Conservation (phyloP, 2,329 filamentous ascomycete genomes). For the Stagonosporopsis rhizophila region DNA sequence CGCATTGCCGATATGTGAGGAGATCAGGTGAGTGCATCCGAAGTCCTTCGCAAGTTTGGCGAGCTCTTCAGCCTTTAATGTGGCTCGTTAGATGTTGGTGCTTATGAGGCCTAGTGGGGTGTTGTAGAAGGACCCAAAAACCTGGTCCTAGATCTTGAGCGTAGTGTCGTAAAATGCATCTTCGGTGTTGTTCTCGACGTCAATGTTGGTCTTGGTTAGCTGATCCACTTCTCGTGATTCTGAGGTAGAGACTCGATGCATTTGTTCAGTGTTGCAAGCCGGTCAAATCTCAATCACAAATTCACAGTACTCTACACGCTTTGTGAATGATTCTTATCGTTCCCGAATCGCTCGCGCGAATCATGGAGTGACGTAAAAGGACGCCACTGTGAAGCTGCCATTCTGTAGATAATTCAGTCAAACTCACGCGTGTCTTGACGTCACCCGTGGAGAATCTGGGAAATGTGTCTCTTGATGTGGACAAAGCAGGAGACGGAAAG, state of each 20-base stretch:
- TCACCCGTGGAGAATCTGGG: conserved; percentile 13
- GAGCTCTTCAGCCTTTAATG: conserved; percentile 29
- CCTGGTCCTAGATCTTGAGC: conserved; percentile 10
- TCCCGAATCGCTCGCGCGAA: conserved; percentile 11
- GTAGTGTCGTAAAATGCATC: not conserved
- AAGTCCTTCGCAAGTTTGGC: conserved; percentile 35
- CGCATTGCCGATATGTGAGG: conserved; percentile 29
- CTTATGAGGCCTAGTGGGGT: conserved; percentile 8
- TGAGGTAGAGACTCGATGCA: not conserved
- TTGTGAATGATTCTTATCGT: not conserved
- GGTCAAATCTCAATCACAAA: conserved; percentile 14
- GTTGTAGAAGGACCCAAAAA: conserved; percentile 40
- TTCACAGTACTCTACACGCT: not conserved
- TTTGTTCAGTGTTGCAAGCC: not conserved
- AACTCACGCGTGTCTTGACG: conserved; percentile 1
- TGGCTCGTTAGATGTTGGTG: conserved; percentile 22
- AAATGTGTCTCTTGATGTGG: not conserved
- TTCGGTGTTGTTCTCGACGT: not conserved
- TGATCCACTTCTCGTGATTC: not conserved
- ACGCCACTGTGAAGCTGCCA: conserved; percentile 26
- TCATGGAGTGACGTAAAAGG: conserved; percentile 25
- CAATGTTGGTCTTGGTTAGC: not conserved
- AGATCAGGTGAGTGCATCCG: conserved; percentile 29
- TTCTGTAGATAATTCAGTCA: not conserved
- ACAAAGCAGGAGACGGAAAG: not conserved